Evolutionary conservation across 441 rosid species (phyloP), one percentile per base, ranked within the genome.

Genomic region (Macaranga tanarius): DNA sequence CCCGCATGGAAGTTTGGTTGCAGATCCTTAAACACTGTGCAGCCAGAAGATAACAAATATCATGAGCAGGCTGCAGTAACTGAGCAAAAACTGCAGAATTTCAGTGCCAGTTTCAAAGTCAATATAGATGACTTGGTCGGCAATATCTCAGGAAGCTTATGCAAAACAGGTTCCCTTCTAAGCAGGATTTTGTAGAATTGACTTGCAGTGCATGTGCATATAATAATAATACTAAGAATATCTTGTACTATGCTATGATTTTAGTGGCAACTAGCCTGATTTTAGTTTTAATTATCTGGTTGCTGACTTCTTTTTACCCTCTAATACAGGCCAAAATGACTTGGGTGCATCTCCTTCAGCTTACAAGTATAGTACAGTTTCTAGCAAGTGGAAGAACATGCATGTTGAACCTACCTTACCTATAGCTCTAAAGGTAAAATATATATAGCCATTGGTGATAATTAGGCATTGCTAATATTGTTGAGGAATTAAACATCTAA

Each of bases 391-490:
- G 62, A 66, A 60, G 55, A 77, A 75, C 48, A 22, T 67, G 38
- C 67, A 71, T 20, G 52, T 31, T 54, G 79, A 77, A 70, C 77
- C 78, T 20, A 45, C 75, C 26, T 52, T 73, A 44, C 80, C 71
- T 38, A 76, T 80, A 72, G 72, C 71, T 72, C 76, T 80, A 31
- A 69, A 74, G 77, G 82, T 77, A 65, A 10, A 25, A 12, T 4
- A 34, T 34, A 34, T 34, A 34, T 34, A 34, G 38, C 38, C 38
- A 7, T 4, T 34, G 38, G 6, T 34, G 38, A 34, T 34, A 34
- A 34, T 4, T 34, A 7, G 6, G 38, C 38, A 34, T 10, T 56
- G 61, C 11, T 6, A n/a, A n/a, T n/a, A n/a, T 54, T 4, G 22
- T 54, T 54, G 10, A 7, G 8, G 1, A 54, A 52, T 17, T 17